phyloP scores from a whole-genome alignment of 257 asterid genomes.

The Solanum pimpinellifolium region DNA sequence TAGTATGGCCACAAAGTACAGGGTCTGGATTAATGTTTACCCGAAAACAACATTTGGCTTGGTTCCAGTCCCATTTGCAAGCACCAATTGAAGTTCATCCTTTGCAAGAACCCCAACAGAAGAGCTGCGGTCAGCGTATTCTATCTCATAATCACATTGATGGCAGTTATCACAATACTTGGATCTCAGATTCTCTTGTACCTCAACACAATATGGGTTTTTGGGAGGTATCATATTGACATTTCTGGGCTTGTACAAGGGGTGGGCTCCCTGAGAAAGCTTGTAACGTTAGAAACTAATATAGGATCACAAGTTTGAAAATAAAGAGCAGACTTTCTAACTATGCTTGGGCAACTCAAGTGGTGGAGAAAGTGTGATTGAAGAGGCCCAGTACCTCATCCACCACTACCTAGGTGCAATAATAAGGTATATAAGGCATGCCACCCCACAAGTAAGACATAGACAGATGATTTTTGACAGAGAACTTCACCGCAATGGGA shows the following conservation, averaged over 20 bases:
- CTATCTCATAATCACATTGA: conserved; percentile 78
- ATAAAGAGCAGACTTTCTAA: not conserved
- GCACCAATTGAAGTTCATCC: conserved; percentile 45
- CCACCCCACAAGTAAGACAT: not conserved
- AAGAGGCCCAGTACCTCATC: not conserved
- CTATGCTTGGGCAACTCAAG: not conserved
- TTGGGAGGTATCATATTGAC: conserved; percentile 27
- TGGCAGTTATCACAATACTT: conserved; percentile 29
- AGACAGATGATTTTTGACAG: not conserved
- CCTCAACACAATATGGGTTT: conserved; percentile 52
- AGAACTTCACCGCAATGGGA: not conserved
- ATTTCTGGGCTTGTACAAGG: conserved; percentile 51
- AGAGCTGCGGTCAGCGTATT: conserved; percentile 72
- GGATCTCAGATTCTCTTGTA: conserved; percentile 21
- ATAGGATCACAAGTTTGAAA: not conserved
- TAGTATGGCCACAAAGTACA: not conserved
- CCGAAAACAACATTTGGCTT: conserved; percentile 47
- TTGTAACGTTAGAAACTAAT: not conserved
- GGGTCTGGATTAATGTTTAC: conserved; percentile 16
- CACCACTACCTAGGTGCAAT: not conserved
- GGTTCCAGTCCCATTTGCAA: conserved; percentile 46
- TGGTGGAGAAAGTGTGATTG: not conserved
- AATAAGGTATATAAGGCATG: not conserved
- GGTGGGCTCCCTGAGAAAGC: conserved; percentile 62
- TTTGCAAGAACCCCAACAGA: conserved; percentile 65